Evolutionary conservation across 768 basidiomycete species (phyloP).

Genomic region (Cystofilobasidium capitatum): DNA sequence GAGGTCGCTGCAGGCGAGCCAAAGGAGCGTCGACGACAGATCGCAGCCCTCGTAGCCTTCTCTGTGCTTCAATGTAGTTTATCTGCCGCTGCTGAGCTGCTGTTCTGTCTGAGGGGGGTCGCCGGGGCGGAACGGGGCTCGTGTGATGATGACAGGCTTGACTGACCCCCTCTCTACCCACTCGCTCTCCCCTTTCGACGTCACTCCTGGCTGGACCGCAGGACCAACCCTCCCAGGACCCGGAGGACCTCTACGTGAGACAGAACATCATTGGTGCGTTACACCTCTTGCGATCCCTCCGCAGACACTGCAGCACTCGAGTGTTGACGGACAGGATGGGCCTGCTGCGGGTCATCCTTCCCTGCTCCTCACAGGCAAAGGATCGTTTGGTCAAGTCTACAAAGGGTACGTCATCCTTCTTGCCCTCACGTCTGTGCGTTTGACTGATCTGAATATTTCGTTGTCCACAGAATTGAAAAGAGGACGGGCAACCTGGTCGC

Average conservation of each 20-base stretch:
- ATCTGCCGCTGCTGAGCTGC: no score
- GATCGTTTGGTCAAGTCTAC: slow-evolving; percentile 98
- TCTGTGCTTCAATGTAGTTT: no score
- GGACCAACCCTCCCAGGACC: slow-evolving; percentile 47
- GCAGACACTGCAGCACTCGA: no score
- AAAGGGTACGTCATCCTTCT: slow-evolving; percentile 59
- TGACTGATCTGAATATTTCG: not conserved
- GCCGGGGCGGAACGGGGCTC: no score
- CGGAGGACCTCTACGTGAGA: slow-evolving; percentile 92
- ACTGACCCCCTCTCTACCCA: no score
- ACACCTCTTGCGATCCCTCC: not conserved
- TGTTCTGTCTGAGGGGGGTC: no score
- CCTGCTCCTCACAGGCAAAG: slow-evolving; percentile 66
- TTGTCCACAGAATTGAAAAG: slow-evolving; percentile 66
- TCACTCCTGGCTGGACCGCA: not conserved
- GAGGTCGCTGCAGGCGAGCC: no score
- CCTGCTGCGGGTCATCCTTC: not conserved
- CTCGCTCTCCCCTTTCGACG: no score
- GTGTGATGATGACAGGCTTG: no score
- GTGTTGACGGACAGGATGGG: not conserved
- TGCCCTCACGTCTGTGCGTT: not conserved
- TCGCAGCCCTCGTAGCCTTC: no score
- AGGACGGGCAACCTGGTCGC: slow-evolving; percentile 93
- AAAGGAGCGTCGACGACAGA: no score
- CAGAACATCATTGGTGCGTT: slow-evolving; percentile 87